These are phyloP conservation scores for Arabidopsis lyrata DNA, from an alignment of 441 rosid genomes.

Conservation along the genomic window DNA sequence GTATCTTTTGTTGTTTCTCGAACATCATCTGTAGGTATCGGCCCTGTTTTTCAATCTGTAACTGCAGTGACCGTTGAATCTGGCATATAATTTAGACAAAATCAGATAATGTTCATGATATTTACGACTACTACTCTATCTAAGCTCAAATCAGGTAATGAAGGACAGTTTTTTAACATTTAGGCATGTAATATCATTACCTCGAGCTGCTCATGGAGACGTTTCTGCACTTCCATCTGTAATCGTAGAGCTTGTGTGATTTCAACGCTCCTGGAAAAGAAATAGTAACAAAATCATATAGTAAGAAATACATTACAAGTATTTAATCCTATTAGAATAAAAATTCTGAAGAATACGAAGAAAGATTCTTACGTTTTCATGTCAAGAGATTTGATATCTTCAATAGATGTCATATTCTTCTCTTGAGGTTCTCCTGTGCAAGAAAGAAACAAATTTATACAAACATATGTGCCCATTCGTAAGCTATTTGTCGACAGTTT, in stretches of 20 bases:
- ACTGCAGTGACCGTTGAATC: constrained; percentile 55
- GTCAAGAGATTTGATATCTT: constrained; percentile 76
- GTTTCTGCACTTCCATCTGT: constrained; percentile 96
- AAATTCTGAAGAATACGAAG: neutral
- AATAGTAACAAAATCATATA: neutral
- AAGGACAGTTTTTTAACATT: neutral
- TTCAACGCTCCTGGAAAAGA: constrained; percentile 63
- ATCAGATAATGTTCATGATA: constrained; percentile 7
- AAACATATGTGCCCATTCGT: constrained; percentile 6
- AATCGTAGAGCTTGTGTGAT: constrained; percentile 85
- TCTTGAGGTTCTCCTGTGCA: constrained; percentile 68
- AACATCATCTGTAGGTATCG: constrained; percentile 51
- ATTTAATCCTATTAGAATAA: neutral
- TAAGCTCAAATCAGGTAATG: neutral
- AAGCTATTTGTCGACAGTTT: neutral
- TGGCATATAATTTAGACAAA: constrained; percentile 23
- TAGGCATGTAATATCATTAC: constrained; percentile 45
- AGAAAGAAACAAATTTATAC: constrained; percentile 24
- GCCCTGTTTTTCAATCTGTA: constrained; percentile 63
- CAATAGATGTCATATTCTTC: constrained; percentile 58
- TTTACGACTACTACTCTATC: neutral
- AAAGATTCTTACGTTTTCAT: constrained; percentile 68
- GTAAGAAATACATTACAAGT: neutral
- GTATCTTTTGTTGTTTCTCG: constrained; percentile 54
- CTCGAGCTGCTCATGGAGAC: constrained; percentile 97